A percentile compares a stretch with the other conserved stretches of the same genome.
Conservation (phyloP, 2,329 filamentous ascomycete species). For the Claviceps quebecensis region DNA sequence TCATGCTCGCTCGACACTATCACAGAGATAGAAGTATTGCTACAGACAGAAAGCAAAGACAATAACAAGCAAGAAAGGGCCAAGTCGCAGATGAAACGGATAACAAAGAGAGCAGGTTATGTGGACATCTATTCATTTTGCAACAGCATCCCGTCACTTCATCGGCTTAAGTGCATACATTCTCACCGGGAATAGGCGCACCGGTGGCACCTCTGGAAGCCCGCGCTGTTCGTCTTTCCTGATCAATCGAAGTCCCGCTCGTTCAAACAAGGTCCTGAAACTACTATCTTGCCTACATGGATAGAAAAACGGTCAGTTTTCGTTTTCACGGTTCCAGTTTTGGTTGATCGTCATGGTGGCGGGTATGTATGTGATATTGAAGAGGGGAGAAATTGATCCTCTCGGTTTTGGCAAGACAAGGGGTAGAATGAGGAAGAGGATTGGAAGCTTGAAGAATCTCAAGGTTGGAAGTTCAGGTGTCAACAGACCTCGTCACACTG, state of each 20-base stretch:
- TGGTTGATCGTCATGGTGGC: background rate
- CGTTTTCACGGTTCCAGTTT: background rate
- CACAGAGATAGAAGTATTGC: no score
- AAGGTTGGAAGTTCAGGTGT: background rate
- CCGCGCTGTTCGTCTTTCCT: constrained; percentile 59
- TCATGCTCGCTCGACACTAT: no score
- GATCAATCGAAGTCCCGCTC: constrained; percentile 55
- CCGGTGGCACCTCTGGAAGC: constrained; percentile 40
- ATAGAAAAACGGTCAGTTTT: background rate
- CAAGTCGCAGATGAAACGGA: no score
- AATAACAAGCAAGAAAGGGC: no score
- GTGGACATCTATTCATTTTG: no score
- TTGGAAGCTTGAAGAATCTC: background rate
- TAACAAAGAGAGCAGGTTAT: no score
- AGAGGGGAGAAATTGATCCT: background rate
- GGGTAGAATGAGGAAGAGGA: background rate
- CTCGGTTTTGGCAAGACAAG: background rate
- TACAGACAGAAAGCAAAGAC: no score
- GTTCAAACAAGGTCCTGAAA: constrained; percentile 53
- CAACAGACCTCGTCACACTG: constrained; percentile 52
- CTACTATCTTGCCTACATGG: constrained; percentile 49
- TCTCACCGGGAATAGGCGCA: constrained; percentile 51
- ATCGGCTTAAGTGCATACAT: constrained; percentile 60
- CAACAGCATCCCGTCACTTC: background rate
- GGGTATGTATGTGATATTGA: background rate